Conservation (phyloP, 2,329 filamentous ascomycete species). For the Cyphellophora attinorum region DNA sequence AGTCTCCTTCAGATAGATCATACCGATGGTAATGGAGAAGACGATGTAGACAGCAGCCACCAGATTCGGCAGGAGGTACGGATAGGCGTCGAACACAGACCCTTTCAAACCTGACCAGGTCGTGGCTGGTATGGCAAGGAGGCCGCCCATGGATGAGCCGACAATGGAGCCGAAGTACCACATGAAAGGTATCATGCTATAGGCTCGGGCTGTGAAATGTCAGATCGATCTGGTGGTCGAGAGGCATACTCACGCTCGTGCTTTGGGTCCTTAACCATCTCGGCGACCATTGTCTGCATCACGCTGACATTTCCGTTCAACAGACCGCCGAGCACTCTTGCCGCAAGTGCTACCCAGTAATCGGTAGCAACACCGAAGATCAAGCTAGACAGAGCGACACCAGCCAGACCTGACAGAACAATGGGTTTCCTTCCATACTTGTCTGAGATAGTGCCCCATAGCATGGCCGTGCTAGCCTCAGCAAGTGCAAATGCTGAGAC, state of each 20-base stretch:
- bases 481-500: conserved; percentile 36
- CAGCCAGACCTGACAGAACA: conserved; percentile 24
- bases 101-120: background rate
- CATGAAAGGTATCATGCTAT: conserved; percentile 7
- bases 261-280: conserved; percentile 54
- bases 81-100: conserved; percentile 5
- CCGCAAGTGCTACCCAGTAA: conserved; percentile 34
- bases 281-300: conserved; percentile 63
- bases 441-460: conserved; percentile 33
- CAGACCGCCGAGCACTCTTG: conserved; percentile 46
- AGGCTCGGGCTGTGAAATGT: conserved; percentile 4
- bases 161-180: conserved; percentile 5
- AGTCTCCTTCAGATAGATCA: conserved; percentile 5
- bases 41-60: conserved; percentile 4
- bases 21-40: conserved; percentile 3
- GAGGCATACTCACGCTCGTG: conserved; percentile 25
- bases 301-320: conserved; percentile 65
- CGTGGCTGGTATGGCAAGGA: conserved; percentile 4
- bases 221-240: background rate
- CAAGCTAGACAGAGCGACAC: conserved; percentile 29
- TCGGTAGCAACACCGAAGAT: conserved; percentile 30
- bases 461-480: conserved; percentile 31
- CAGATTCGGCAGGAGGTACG: conserved; percentile 7
- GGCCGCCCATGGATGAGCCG: conserved; percentile 7
- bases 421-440: conserved; percentile 26